phyloP scores from a whole-genome alignment of 352 stramenopile genomes.

The Globisporangium nodosum region DNA sequence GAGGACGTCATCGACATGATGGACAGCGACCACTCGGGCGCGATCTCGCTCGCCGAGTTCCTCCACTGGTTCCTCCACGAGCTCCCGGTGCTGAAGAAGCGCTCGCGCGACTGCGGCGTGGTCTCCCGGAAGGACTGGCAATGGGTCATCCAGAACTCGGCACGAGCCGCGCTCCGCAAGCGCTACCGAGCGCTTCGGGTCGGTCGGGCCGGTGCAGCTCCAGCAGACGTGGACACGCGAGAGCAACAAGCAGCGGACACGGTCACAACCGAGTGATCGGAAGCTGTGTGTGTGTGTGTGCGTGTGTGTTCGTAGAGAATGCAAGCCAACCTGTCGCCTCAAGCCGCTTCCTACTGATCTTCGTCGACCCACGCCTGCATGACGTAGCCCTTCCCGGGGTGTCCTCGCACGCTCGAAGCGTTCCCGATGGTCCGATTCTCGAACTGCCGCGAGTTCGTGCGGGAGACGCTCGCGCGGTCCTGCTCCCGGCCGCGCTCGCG shows the following conservation, averaged over 20 bases:
- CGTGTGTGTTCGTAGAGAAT: not conserved
- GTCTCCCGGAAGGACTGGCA: slow-evolving; percentile 47
- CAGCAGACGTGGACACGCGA: not conserved
- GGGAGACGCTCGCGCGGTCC: slow-evolving; percentile 11
- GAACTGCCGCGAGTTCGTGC: slow-evolving; percentile 13
- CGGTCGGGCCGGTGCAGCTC: not conserved
- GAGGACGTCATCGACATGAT: slow-evolving; percentile 79
- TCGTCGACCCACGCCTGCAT: slow-evolving; percentile 72
- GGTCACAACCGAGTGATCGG: not conserved
- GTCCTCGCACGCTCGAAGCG: slow-evolving; percentile 9
- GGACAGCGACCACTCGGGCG: slow-evolving; percentile 62
- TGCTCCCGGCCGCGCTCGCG: slow-evolving; percentile 12
- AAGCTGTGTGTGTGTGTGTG: not conserved
- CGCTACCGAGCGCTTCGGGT: slow-evolving; percentile 38
- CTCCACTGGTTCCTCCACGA: slow-evolving; percentile 63
- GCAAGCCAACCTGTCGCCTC: not conserved
- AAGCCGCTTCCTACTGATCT: slow-evolving; percentile 19
- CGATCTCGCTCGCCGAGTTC: slow-evolving; percentile 66
- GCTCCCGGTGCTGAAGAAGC: slow-evolving; percentile 37
- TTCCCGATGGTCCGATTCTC: slow-evolving; percentile 11
- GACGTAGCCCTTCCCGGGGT: slow-evolving; percentile 39
- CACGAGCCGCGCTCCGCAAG: slow-evolving; percentile 38
- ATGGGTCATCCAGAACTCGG: slow-evolving; percentile 59
- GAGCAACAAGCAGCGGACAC: not conserved
- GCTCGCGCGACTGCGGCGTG: slow-evolving; percentile 49